Evolutionary conservation across 192 early-diverging fungal genomes (phyloP).

Genomic region (Backusella westeae): DNA sequence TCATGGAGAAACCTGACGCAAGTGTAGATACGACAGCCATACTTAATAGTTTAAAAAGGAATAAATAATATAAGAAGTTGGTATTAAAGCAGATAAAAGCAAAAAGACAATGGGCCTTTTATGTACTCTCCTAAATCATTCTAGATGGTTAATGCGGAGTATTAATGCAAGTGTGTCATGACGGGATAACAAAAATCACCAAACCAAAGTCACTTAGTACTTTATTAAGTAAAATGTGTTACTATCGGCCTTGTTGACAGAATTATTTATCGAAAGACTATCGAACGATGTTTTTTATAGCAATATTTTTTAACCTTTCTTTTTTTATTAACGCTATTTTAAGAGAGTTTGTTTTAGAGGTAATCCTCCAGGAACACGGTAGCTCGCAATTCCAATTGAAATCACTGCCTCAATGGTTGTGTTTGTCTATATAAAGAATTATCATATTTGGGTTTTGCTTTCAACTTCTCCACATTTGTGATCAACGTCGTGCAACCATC

Average conservation of each 20-base stretch:
- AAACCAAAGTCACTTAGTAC: background rate
- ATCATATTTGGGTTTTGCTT: background rate
- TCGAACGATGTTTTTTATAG: constrained; percentile 2
- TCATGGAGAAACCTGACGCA: background rate
- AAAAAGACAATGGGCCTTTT: background rate
- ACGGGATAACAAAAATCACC: background rate
- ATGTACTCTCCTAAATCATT: background rate
- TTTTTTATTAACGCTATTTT: background rate
- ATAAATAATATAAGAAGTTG: background rate
- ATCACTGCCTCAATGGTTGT: background rate
- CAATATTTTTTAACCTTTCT: background rate
- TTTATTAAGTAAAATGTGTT: constrained; percentile 5
- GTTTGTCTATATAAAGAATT: background rate
- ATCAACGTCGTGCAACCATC: background rate
- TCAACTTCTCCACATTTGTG: background rate
- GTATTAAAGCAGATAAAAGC: background rate
- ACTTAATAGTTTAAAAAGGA: background rate
- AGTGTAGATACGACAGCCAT: constrained; percentile 18
- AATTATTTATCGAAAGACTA: background rate
- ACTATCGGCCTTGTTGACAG: background rate
- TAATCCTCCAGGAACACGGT: background rate
- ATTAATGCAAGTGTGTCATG: background rate
- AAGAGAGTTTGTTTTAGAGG: background rate
- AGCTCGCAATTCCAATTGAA: background rate
- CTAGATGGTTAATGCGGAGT: constrained; percentile 1